phyloP scores from a whole-genome alignment of 371 early-diverging fungal species.

The Syncephalastrum racemosum region DNA sequence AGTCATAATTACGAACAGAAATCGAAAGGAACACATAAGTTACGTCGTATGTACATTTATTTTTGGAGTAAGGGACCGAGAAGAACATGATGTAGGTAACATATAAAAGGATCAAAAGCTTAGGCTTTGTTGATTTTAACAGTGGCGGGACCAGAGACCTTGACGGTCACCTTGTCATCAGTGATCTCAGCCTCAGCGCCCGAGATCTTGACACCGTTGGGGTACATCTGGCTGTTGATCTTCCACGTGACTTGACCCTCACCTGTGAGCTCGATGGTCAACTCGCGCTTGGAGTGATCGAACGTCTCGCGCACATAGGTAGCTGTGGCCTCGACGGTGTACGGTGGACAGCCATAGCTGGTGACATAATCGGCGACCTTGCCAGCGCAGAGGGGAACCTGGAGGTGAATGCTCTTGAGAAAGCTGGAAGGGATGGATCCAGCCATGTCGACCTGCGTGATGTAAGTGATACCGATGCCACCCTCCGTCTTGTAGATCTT shows the following conservation, averaged over 20 bases:
- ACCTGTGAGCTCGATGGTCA: slow-evolving; percentile 24
- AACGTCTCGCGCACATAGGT: slow-evolving; percentile 31
- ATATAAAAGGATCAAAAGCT: not conserved
- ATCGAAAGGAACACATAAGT: too few relatives aligned
- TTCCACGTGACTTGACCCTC: slow-evolving; percentile 14
- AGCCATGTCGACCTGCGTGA: slow-evolving; percentile 46
- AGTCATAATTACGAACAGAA: too few relatives aligned
- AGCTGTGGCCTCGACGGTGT: slow-evolving; percentile 15
- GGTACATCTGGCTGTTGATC: slow-evolving; percentile 35
- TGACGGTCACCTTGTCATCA: slow-evolving; percentile 32
- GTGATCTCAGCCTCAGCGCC: slow-evolving; percentile 9
- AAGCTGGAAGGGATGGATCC: slow-evolving; percentile 45
- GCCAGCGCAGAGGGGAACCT: slow-evolving; percentile 48
- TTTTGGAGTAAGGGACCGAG: too few relatives aligned
- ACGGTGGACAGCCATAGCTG: slow-evolving; percentile 36
- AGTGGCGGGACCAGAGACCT: slow-evolving; percentile 22
- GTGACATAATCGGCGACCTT: slow-evolving; percentile 37
- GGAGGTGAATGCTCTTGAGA: slow-evolving; percentile 36
- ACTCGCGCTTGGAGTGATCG: slow-evolving; percentile 27
- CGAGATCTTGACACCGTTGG: slow-evolving; percentile 35
- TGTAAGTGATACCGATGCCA: slow-evolving; percentile 40
- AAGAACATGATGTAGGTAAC: too few relatives aligned
- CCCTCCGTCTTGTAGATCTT: slow-evolving; percentile 28
- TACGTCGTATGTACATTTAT: too few relatives aligned
- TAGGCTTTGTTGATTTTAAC: slow-evolving; percentile 25